A percentile compares a stretch with the other conserved stretches of the same genome.
These are phyloP conservation scores for Nannochloris sp. DNA, from an alignment of 139 green algal genomes.

Conservation along the genomic window DNA sequence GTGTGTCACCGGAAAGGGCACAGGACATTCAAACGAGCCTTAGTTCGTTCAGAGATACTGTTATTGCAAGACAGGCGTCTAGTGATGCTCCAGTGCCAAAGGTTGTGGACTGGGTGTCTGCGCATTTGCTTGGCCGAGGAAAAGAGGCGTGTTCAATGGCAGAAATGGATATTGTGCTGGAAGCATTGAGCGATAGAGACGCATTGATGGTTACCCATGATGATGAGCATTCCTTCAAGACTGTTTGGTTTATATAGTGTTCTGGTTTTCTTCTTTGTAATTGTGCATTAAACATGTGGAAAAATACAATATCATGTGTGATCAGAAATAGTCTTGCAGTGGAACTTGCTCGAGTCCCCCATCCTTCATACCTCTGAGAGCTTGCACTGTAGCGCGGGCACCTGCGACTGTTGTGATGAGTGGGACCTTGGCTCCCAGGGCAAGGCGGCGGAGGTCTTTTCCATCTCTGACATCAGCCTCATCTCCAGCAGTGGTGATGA, in stretches of 20 bases:
- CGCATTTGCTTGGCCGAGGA: not conserved
- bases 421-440: slow-evolving; percentile 81
- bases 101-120: slow-evolving; percentile 8
- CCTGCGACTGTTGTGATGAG: slow-evolving; percentile 93
- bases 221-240: not conserved
- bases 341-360: slow-evolving; percentile 70
- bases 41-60: slow-evolving; percentile 6
- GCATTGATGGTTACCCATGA: slow-evolving; percentile 12
- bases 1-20: slow-evolving; percentile 4
- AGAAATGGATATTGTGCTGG: slow-evolving; percentile 15
- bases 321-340: slow-evolving; percentile 67
- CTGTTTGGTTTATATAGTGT: slow-evolving; percentile 6
- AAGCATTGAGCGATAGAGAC: slow-evolving; percentile 12
- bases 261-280: slow-evolving; percentile 3
- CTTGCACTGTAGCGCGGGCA: slow-evolving; percentile 67
- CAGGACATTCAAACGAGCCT: slow-evolving; percentile 15
- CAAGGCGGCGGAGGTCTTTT: slow-evolving; percentile 80
- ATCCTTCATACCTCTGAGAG: slow-evolving; percentile 67
- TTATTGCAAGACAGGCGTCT: not conserved
- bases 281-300: slow-evolving; percentile 4
- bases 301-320: slow-evolving; percentile 3
- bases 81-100: slow-evolving; percentile 3
- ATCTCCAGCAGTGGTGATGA: slow-evolving; percentile 87
- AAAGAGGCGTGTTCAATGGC: not conserved
- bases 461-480: slow-evolving; percentile 84